Evolutionary conservation across 1,284 basidiomycete genomes (phyloP).

Genomic region (Leccinum fuscescens): DNA sequence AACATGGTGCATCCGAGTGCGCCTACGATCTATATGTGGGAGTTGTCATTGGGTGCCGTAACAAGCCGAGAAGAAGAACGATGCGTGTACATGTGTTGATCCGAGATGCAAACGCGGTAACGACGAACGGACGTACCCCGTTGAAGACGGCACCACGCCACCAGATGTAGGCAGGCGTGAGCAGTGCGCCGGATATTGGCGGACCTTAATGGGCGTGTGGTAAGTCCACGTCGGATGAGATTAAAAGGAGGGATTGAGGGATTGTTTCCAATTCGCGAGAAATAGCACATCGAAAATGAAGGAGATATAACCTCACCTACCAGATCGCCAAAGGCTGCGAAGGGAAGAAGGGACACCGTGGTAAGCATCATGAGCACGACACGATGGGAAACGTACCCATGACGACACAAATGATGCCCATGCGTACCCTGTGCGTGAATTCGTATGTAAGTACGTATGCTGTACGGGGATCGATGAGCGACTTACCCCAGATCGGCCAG

Average conservation of each 20-base stretch:
- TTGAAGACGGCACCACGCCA: constrained; percentile 33
- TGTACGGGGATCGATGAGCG: background rate
- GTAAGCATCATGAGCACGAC: background rate
- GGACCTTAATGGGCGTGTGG: constrained; percentile 20
- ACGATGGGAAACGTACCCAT: constrained; percentile 24
- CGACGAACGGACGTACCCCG: constrained; percentile 20
- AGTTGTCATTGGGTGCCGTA: background rate
- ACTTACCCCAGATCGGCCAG: constrained; percentile 32
- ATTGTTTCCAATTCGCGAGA: background rate
- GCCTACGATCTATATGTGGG: constrained; percentile 16
- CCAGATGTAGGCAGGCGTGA: constrained; percentile 29
- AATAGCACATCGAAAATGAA: background rate
- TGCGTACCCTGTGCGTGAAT: constrained; percentile 25
- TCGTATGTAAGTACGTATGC: background rate
- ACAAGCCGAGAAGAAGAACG: background rate
- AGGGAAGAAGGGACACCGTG: background rate
- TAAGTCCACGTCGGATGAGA: background rate
- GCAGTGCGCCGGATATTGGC: constrained; percentile 31
- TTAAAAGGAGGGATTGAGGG: background rate
- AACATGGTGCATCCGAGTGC: constrained; percentile 30
- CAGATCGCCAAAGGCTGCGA: constrained; percentile 28
- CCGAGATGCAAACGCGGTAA: background rate
- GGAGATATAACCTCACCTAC: constrained; percentile 19
- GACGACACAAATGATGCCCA: constrained; percentile 27
- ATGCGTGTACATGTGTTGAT: background rate